Evolutionary conservation across 225 moss, liverwort and hornwort genomes (phyloP).

Genomic region (Bryoerythrophyllum caledonicum): DNA sequence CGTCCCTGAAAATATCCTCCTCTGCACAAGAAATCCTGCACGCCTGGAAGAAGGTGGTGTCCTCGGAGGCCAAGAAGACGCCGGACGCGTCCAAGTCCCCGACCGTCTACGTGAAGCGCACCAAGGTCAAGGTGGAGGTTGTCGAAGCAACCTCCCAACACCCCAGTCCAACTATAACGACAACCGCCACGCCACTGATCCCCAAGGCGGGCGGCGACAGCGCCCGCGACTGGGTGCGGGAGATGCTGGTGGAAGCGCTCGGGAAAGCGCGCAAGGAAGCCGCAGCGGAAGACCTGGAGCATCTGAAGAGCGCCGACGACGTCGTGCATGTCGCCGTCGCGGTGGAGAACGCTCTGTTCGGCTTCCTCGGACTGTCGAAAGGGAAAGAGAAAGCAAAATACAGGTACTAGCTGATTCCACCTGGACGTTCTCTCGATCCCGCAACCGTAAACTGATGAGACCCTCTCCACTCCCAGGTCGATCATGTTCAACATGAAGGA

Average conservation of each 20-base stretch:
- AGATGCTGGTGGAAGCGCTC: conserved; percentile 66
- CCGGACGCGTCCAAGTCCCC: not conserved
- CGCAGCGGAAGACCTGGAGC: conserved; percentile 25
- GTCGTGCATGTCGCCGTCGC: conserved; percentile 53
- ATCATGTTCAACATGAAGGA: conserved; percentile 90
- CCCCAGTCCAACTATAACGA: conserved; percentile 8
- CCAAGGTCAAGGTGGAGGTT: conserved; percentile 23
- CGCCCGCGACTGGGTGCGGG: conserved; percentile 63
- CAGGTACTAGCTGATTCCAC: conserved; percentile 21
- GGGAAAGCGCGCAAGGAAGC: conserved; percentile 63
- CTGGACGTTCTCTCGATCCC: not conserved
- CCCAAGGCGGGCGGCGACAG: conserved; percentile 62
- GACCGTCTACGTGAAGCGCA: conserved; percentile 18
- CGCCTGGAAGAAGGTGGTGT: conserved; percentile 71
- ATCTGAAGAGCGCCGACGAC: conserved; percentile 32
- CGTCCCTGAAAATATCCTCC: conserved; percentile 53
- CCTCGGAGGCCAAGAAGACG: conserved; percentile 50
- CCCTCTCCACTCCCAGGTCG: conserved; percentile 49
- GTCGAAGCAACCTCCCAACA: conserved; percentile 8
- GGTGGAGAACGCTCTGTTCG: conserved; percentile 65
- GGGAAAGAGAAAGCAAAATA: conserved; percentile 52
- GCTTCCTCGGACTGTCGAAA: conserved; percentile 63
- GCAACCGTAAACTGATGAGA: not conserved
- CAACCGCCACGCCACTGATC: conserved; percentile 14
- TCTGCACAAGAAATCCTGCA: conserved; percentile 68